phyloP scores from a whole-genome alignment of 1,284 basidiomycete species.

The Malassezia psittaci region DNA sequence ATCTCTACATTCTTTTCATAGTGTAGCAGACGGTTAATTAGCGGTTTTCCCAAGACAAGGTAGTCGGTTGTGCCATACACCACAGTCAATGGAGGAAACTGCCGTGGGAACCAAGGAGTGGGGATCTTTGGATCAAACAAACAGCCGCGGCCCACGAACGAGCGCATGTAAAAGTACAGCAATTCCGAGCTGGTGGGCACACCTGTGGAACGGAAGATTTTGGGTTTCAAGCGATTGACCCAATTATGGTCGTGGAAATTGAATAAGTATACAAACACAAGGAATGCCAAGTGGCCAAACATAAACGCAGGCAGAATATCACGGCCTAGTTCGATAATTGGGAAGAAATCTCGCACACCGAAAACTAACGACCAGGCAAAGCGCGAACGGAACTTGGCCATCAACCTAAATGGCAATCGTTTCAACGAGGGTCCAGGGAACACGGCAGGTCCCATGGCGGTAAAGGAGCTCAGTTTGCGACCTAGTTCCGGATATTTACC shows the following conservation, averaged over 20 bases:
- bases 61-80: conserved; percentile 43
- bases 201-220: conserved; percentile 43
- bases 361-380: conserved; percentile 44
- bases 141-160: conserved; percentile 43
- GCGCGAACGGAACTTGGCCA: conserved; percentile 37
- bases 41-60: conserved; percentile 43
- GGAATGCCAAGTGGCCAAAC: conserved; percentile 45
- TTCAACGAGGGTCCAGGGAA: conserved; percentile 43
- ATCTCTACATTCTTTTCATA: conserved; percentile 43
- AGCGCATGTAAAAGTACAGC: conserved; percentile 46
- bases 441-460: conserved; percentile 43
- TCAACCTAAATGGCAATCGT: conserved; percentile 42
- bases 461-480: conserved; percentile 37
- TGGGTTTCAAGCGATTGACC: conserved; percentile 42
- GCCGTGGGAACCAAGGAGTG: conserved; percentile 40
- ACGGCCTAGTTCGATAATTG: conserved; percentile 36
- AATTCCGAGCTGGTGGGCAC: conserved; percentile 40
- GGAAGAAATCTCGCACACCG: conserved; percentile 43
- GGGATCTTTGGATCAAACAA: conserved; percentile 43
- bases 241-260: conserved; percentile 46
- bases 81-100: conserved; percentile 44
- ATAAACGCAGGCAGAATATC: conserved; percentile 33
- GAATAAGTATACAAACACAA: conserved; percentile 43
- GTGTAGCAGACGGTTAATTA: conserved; percentile 33
- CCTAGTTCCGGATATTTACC: conserved; percentile 42